A percentile compares a stretch with the other conserved stretches of the same genome.
These are phyloP conservation scores for Drosera spatulata DNA, from an alignment of 179 eudicot species.

Conservation along the genomic window DNA sequence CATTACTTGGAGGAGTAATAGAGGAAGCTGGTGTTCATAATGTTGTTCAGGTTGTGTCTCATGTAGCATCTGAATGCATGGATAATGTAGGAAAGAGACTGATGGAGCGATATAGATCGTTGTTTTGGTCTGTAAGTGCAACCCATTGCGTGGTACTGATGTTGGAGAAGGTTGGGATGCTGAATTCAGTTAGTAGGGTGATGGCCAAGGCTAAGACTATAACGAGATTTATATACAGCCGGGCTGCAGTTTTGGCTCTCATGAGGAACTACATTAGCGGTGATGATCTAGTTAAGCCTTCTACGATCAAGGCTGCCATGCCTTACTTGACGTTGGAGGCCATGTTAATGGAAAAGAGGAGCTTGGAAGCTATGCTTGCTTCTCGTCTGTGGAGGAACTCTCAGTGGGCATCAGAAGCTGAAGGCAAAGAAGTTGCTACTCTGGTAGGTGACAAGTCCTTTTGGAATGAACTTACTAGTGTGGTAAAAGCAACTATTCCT, in stretches of 20 bases:
- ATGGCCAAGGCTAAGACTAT: conserved; percentile 20
- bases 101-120: not conserved
- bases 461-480: conserved; percentile 13
- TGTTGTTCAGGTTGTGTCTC: conserved; percentile 1
- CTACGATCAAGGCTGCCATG: conserved; percentile 11
- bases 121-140: conserved; percentile 31
- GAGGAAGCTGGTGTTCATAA: conserved; percentile 1
- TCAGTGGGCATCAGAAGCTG: conserved; percentile 7
- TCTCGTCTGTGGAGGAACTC: conserved; percentile 18
- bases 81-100: not conserved
- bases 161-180: conserved; percentile 17
- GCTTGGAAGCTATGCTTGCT: conserved; percentile 12
- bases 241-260: conserved; percentile 9
- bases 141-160: conserved; percentile 23
- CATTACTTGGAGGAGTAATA: not conserved
- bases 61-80: not conserved
- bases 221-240: conserved; percentile 23
- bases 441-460: conserved; percentile 13
- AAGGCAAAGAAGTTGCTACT: conserved; percentile 14
- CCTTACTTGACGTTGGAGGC: conserved; percentile 25
- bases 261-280: conserved; percentile 8
- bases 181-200: conserved; percentile 4
- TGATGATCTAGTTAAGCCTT: conserved; percentile 11
- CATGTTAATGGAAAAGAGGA: conserved; percentile 10
- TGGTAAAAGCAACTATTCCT: conserved; percentile 18